Evolutionary conservation across 2,329 filamentous ascomycete species (phyloP).

Genomic region (Talaromyces verruculosus): DNA sequence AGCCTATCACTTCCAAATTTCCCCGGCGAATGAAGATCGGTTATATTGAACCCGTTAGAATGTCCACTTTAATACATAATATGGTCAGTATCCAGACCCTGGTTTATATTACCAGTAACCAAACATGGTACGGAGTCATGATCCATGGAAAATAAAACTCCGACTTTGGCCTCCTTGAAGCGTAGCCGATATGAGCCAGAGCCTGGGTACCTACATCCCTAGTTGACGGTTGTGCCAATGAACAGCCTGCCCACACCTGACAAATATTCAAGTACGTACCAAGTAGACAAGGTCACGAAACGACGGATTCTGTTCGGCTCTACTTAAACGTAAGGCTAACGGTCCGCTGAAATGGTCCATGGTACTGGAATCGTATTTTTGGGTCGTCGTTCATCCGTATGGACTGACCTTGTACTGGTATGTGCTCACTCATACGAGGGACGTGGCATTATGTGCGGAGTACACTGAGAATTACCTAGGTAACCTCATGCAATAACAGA

Average conservation of each 20-base stretch:
- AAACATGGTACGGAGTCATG: not conserved
- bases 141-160: not conserved
- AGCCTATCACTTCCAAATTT: not conserved
- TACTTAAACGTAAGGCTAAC: not conserved
- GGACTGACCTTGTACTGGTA: not conserved
- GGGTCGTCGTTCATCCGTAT: not conserved
- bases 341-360: not conserved
- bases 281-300: not conserved
- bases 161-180: not conserved
- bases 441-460: not conserved
- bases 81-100: not conserved
- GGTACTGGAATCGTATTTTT: constrained; percentile 8
- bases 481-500: not conserved
- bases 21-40: not conserved
- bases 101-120: not conserved
- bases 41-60: not conserved
- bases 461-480: not conserved
- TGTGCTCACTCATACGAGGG: not conserved
- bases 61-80: not conserved
- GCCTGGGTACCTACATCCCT: not conserved
- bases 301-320: not conserved
- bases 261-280: too few species aligned
- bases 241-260: not conserved
- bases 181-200: not conserved
- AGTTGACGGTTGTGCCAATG: not conserved